phyloP scores from a whole-genome alignment of 805 yeast genomes.

The Wickerhamiella alocasiicola region DNA sequence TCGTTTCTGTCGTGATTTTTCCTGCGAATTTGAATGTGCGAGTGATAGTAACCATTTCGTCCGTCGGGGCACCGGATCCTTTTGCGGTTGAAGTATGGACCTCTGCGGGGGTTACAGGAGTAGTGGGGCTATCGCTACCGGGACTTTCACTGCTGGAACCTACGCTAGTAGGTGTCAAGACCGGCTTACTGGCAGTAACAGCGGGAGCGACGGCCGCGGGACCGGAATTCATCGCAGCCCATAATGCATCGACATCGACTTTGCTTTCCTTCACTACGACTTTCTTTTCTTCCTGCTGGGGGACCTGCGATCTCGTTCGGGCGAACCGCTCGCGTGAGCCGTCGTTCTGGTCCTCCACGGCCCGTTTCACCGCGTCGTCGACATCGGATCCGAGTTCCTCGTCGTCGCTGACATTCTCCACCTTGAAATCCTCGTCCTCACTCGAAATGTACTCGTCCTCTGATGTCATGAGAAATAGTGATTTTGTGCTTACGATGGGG shows the following conservation, averaged over 20 bases:
- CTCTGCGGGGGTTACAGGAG: neutral
- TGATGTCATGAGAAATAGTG: no score
- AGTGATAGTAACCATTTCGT: constrained; percentile 54
- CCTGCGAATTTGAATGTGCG: constrained; percentile 86
- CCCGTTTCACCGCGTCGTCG: constrained; percentile 35
- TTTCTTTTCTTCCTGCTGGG: constrained; percentile 18
- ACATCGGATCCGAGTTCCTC: constrained; percentile 29
- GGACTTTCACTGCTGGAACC: constrained; percentile 6
- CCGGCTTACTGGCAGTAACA: neutral
- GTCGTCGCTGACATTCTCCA: constrained; percentile 26
- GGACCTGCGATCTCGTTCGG: constrained; percentile 6
- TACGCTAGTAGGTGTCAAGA: no score
- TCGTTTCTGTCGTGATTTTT: constrained; percentile 61
- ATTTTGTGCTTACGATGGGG: no score
- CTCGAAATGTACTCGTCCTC: constrained; percentile 41
- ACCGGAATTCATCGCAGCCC: constrained; percentile 39
- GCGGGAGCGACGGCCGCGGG: constrained; percentile 14
- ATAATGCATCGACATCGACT: constrained; percentile 39
- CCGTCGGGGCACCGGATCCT: constrained; percentile 19
- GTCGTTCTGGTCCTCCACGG: constrained; percentile 27
- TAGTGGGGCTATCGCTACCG: neutral
- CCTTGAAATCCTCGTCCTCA: constrained; percentile 47
- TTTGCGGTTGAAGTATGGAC: no score
- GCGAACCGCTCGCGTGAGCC: constrained; percentile 3
- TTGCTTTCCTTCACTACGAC: constrained; percentile 19